Evolutionary conservation across 2,329 filamentous ascomycete species (phyloP).

Genomic region (Trichoderma hamatum): DNA sequence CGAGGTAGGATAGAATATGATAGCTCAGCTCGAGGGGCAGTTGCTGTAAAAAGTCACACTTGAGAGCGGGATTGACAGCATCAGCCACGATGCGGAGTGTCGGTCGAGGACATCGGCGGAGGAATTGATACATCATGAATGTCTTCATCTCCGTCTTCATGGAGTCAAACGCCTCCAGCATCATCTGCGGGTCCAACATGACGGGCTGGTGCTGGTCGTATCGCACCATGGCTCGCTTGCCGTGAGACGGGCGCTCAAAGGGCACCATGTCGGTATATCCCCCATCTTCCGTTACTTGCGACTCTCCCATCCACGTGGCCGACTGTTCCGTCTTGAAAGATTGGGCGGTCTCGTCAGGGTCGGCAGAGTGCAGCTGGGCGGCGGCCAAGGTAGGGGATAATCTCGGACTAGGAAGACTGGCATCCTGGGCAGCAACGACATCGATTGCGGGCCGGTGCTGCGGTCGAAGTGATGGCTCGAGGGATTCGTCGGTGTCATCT

Average conservation of each 20-base stretch:
- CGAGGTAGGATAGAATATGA: slow-evolving; percentile 84
- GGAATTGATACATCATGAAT: slow-evolving; percentile 94
- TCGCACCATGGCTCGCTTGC: slow-evolving; percentile 26
- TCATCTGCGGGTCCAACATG: slow-evolving; percentile 79
- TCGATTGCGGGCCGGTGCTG: slow-evolving; percentile 62
- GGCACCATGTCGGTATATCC: slow-evolving; percentile 30
- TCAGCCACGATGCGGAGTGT: slow-evolving; percentile 88
- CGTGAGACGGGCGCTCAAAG: slow-evolving; percentile 15
- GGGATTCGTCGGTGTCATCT: slow-evolving; percentile 55
- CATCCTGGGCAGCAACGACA: slow-evolving; percentile 77
- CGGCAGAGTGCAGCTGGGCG: slow-evolving; percentile 54
- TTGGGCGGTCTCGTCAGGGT: slow-evolving; percentile 47
- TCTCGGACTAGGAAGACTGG: slow-evolving; percentile 91
- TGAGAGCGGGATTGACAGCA: slow-evolving; percentile 89
- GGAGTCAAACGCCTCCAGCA: slow-evolving; percentile 87
- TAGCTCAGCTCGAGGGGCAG: slow-evolving; percentile 85
- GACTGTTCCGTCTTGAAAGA: slow-evolving; percentile 40
- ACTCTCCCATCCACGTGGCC: slow-evolving; percentile 45
- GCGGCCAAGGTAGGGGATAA: slow-evolving; percentile 89
- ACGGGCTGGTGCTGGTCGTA: slow-evolving; percentile 30
- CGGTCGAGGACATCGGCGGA: slow-evolving; percentile 83
- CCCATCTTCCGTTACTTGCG: slow-evolving; percentile 42
- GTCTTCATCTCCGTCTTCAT: slow-evolving; percentile 91
- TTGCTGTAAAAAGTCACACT: slow-evolving; percentile 86
- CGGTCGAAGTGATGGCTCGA: slow-evolving; percentile 51